A percentile compares a stretch with the other conserved stretches of the same genome.
Evolutionary conservation across 2,329 filamentous ascomycete species (phyloP).

Genomic region (Metarhizium humberi): DNA sequence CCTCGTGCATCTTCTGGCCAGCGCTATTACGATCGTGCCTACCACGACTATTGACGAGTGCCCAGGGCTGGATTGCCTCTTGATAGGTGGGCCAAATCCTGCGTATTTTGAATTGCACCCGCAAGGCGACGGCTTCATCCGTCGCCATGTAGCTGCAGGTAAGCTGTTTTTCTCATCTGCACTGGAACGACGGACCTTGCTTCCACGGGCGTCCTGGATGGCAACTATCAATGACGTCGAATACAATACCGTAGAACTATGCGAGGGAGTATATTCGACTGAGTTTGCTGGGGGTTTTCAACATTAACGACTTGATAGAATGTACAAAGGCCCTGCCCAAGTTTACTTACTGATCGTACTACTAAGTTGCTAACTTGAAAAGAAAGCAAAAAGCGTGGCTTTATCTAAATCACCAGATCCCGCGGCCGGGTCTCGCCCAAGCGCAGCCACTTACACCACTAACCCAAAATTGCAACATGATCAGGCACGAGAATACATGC

Average conservation of each 20-base stretch:
- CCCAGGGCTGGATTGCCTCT: conserved; percentile 25
- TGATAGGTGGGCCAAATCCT: conserved; percentile 23
- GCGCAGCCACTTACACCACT: no score
- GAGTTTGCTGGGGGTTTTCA: conserved; percentile 42
- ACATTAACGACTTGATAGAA: conserved; percentile 43
- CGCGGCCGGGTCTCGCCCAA: no score
- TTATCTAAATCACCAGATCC: no score
- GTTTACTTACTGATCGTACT: no score
- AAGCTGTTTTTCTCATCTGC: conserved; percentile 27
- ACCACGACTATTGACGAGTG: conserved; percentile 22
- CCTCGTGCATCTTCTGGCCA: conserved; percentile 12
- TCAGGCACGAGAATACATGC: no score
- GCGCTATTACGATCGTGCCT: conserved; percentile 13
- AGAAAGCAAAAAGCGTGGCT: no score
- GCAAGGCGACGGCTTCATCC: conserved; percentile 21
- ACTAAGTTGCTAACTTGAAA: no score
- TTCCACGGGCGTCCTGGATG: conserved; percentile 28
- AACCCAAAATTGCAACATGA: no score
- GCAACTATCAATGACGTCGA: conserved; percentile 31
- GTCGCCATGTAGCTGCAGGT: conserved; percentile 22
- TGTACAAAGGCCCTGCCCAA: conserved; percentile 33
- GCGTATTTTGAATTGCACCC: conserved; percentile 16
- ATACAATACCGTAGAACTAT: conserved; percentile 29
- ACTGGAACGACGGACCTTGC: conserved; percentile 20
- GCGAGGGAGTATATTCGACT: conserved; percentile 41